Percentiles rank a stretch among this genome's conserved stretches.
These are phyloP conservation scores for Candida alai DNA, from an alignment of 805 yeast species.

Conservation along the genomic window DNA sequence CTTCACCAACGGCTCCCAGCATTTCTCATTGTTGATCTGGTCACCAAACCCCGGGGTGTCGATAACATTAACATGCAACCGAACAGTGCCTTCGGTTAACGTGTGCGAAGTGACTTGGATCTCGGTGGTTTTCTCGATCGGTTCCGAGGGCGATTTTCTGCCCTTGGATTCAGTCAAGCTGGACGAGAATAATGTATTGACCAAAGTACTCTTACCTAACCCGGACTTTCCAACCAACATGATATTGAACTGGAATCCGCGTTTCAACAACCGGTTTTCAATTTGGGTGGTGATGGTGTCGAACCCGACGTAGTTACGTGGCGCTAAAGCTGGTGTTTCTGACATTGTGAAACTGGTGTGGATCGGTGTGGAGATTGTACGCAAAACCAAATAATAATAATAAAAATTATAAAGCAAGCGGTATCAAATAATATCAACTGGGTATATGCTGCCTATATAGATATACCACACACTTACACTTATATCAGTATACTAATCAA, in stretches of 20 bases:
- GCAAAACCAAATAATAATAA: no score
- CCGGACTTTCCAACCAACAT: conserved; percentile 93
- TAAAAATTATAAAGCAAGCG: no score
- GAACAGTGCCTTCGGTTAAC: conserved; percentile 81
- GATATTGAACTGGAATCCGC: conserved; percentile 91
- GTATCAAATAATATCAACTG: no score
- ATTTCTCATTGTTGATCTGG: conserved; percentile 89
- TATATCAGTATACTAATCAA: no score
- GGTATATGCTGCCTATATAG: no score
- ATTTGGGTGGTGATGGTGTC: conserved; percentile 95
- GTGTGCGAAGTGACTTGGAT: conserved; percentile 67
- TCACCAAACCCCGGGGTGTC: conserved; percentile 99
- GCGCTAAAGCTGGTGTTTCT: no score
- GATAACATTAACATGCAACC: conserved; percentile 78
- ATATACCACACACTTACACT: no score
- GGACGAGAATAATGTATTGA: conserved; percentile 86
- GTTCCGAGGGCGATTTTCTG: conserved; percentile 61
- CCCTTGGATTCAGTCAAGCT: conserved; percentile 74
- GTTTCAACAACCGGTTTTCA: conserved; percentile 83
- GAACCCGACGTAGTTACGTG: conserved; percentile 86
- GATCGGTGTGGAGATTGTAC: no score
- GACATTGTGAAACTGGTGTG: no score
- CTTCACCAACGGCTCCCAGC: conserved; percentile 95
- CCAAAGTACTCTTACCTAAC: conserved; percentile 86
- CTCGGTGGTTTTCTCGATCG: conserved; percentile 83